These are phyloP conservation scores for Podaxis sp. DNA, from an alignment of 768 basidiomycete species.

Conservation along the genomic window DNA sequence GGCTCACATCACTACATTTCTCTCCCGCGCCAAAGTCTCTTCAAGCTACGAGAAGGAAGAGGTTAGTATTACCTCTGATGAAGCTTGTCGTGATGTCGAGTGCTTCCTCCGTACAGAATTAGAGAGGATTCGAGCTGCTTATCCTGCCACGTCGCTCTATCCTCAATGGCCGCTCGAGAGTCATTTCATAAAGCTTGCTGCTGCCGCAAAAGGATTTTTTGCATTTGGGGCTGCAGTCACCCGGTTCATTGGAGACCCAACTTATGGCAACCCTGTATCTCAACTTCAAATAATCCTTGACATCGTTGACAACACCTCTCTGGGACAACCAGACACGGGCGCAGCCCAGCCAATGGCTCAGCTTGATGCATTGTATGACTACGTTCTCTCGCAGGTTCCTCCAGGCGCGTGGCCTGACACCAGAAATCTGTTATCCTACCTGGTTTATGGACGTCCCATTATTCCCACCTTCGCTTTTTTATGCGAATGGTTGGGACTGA, in stretches of 20 bases:
- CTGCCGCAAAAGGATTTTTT: neutral
- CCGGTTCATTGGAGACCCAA: neutral
- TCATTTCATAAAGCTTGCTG: neutral
- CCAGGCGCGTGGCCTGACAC: too few species aligned
- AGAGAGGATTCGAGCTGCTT: neutral
- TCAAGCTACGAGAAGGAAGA: neutral
- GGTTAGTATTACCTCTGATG: neutral
- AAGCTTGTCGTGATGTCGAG: neutral
- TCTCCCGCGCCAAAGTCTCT: neutral
- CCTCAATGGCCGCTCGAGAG: neutral
- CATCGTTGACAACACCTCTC: neutral
- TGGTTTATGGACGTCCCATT: too few species aligned
- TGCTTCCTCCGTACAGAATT: neutral
- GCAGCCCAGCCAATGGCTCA: neutral
- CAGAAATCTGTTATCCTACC: too few species aligned
- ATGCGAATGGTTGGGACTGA: too few species aligned
- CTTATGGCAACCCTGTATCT: neutral
- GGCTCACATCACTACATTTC: neutral
- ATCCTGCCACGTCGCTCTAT: neutral
- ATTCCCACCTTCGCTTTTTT: too few species aligned
- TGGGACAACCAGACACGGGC: neutral
- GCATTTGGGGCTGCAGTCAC: neutral
- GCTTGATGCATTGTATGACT: neutral
- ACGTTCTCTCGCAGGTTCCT: neutral
- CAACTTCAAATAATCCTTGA: neutral